Evolutionary conservation across 345 rosid species (phyloP).

Genomic region (Lumnitzera racemosa): DNA sequence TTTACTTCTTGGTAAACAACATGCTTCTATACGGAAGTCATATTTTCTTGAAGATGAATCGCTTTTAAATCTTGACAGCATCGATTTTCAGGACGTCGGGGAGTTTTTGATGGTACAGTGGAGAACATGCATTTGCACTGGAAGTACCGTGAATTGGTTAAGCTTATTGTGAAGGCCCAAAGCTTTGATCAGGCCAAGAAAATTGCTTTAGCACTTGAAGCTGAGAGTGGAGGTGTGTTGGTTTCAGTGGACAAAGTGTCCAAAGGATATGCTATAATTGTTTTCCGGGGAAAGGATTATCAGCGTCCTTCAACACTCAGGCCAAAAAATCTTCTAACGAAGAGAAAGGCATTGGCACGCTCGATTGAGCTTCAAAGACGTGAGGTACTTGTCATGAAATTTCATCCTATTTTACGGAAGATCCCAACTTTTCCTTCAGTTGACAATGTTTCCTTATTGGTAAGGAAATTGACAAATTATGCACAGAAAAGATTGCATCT

Average conservation of each 20-base stretch:
- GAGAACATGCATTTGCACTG: conserved; percentile 99
- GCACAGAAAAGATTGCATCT: no score
- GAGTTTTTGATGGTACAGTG: conserved; percentile 91
- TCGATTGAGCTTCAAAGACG: conserved; percentile 89
- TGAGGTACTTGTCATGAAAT: conserved; percentile 42
- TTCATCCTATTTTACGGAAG: neutral
- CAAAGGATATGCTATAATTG: conserved; percentile 83
- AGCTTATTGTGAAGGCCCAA: conserved; percentile 70
- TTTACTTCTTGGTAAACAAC: conserved; percentile 40
- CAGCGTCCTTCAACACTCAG: conserved; percentile 70
- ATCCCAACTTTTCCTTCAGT: conserved; percentile 4
- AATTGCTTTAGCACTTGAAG: conserved; percentile 86
- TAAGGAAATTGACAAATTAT: no score
- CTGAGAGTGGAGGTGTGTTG: conserved; percentile 89
- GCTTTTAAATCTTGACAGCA: conserved; percentile 13
- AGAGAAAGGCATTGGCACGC: conserved; percentile 96
- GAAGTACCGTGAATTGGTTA: conserved; percentile 86
- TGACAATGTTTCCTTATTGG: neutral
- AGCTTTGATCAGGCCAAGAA: conserved; percentile 71
- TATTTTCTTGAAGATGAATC: conserved; percentile 1
- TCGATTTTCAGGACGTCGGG: conserved; percentile 71
- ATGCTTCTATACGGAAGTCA: no score
- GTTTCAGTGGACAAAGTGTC: conserved; percentile 89
- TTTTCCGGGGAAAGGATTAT: conserved; percentile 82
- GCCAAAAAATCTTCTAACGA: conserved; percentile 85